Conservation (phyloP, 176 grass and related monocot species). For the Poa annua region DNA sequence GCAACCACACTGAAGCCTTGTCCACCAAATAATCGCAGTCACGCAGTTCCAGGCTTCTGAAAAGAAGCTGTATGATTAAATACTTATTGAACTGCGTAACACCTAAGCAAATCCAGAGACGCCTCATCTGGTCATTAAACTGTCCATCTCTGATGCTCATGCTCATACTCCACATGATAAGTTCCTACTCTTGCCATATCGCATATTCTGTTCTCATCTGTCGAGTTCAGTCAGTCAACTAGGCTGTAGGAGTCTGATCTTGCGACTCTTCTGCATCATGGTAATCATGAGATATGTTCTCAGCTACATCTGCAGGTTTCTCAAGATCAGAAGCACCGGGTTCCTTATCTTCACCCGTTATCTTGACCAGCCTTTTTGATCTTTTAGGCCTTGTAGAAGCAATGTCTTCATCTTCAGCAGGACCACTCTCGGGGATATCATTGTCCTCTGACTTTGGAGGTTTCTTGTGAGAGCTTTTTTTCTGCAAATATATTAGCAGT, state of each 20-base stretch:
- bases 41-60: constrained; percentile 13
- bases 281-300: constrained; percentile 24
- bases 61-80: constrained; percentile 35
- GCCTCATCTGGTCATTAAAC: constrained; percentile 17
- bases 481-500: constrained; percentile 54
- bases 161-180: constrained; percentile 16
- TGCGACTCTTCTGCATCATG: constrained; percentile 38
- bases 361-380: constrained; percentile 67
- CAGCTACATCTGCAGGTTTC: constrained; percentile 36
- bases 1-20: background rate
- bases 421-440: constrained; percentile 44
- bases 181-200: constrained; percentile 24
- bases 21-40: constrained; percentile 7
- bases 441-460: constrained; percentile 48
- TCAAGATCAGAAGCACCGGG: constrained; percentile 22
- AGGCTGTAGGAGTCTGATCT: constrained; percentile 6
- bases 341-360: constrained; percentile 52
- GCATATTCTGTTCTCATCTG: constrained; percentile 30
- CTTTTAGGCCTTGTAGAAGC: constrained; percentile 70
- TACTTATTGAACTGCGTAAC: constrained; percentile 8
- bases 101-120: constrained; percentile 22
- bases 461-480: constrained; percentile 71
- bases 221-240: constrained; percentile 6
- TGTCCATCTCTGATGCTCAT: constrained; percentile 23
- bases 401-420: constrained; percentile 50